phyloP scores from a whole-genome alignment of 306 rosid species.

The Cyamopsis tetragonoloba region DNA sequence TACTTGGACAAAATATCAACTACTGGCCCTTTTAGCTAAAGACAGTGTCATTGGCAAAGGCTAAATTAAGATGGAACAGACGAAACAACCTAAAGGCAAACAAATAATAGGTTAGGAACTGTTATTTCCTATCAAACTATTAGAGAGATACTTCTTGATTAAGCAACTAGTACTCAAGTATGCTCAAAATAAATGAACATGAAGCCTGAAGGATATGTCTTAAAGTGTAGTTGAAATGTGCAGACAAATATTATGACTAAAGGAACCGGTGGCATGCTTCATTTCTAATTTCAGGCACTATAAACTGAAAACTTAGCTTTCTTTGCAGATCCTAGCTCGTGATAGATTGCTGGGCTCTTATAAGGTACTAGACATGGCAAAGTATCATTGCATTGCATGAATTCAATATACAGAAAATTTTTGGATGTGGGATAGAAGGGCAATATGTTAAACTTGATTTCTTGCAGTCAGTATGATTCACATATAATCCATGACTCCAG shows the following conservation, averaged over 20 bases:
- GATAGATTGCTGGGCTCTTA: constrained; percentile 93
- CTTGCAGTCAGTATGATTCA: constrained; percentile 15
- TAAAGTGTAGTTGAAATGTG: background rate
- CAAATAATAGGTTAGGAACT: background rate
- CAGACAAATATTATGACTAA: background rate
- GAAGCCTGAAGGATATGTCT: background rate
- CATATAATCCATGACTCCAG: constrained; percentile 41
- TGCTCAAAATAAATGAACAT: background rate
- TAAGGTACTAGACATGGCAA: constrained; percentile 56
- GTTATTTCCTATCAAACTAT: background rate
- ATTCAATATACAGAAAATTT: background rate
- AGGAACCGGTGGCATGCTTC: background rate
- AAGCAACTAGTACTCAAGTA: background rate
- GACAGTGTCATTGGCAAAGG: constrained; percentile 8
- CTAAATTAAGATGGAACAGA: background rate
- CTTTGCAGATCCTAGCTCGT: constrained; percentile 78
- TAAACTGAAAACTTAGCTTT: constrained; percentile 29
- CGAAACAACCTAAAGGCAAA: background rate
- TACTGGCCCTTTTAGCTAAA: background rate
- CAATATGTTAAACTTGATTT: constrained; percentile 8
- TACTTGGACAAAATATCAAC: background rate
- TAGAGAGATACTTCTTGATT: background rate
- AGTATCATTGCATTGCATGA: constrained; percentile 12
- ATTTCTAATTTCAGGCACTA: constrained; percentile 11
- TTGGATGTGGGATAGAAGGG: constrained; percentile 14